Percentiles rank a stretch among this genome's conserved stretches.
These are phyloP conservation scores for Leishmania guyanensis DNA, from an alignment of 208 protist genomes.

Conservation along the genomic window DNA sequence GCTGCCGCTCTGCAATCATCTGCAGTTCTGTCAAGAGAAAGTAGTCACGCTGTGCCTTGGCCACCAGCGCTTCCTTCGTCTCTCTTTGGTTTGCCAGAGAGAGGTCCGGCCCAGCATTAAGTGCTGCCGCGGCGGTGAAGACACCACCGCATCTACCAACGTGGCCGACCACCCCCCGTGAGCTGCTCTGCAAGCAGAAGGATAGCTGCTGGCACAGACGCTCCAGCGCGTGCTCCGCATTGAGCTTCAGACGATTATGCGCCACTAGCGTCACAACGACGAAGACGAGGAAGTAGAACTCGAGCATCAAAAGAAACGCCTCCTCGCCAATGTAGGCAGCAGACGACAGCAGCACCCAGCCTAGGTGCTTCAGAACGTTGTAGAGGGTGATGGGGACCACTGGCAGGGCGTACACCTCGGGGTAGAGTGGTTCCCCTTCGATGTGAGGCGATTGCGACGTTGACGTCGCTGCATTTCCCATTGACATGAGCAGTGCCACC, in stretches of 20 bases:
- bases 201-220: conserved; percentile 26
- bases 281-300: conserved; percentile 64
- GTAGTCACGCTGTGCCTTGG: conserved; percentile 37
- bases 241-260: conserved; percentile 49
- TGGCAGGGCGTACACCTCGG: conserved; percentile 64
- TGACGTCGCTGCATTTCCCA: conserved; percentile 11
- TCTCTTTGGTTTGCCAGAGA: neutral
- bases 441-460: conserved; percentile 12
- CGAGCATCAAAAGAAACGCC: conserved; percentile 40
- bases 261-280: conserved; percentile 61
- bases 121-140: neutral
- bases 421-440: conserved; percentile 27
- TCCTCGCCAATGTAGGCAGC: conserved; percentile 44
- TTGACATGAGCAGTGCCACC: conserved; percentile 53
- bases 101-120: conserved; percentile 4
- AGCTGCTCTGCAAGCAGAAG: neutral
- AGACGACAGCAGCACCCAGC: conserved; percentile 51
- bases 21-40: conserved; percentile 68
- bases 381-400: conserved; percentile 48
- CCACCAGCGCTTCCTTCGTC: conserved; percentile 20
- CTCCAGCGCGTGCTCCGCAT: conserved; percentile 35
- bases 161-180: neutral
- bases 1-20: conserved; percentile 58
- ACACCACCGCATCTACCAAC: neutral
- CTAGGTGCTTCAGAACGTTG: conserved; percentile 50